Evolutionary conservation across 1,284 basidiomycete genomes (phyloP).

Genomic region (Rhodofomes roseus): DNA sequence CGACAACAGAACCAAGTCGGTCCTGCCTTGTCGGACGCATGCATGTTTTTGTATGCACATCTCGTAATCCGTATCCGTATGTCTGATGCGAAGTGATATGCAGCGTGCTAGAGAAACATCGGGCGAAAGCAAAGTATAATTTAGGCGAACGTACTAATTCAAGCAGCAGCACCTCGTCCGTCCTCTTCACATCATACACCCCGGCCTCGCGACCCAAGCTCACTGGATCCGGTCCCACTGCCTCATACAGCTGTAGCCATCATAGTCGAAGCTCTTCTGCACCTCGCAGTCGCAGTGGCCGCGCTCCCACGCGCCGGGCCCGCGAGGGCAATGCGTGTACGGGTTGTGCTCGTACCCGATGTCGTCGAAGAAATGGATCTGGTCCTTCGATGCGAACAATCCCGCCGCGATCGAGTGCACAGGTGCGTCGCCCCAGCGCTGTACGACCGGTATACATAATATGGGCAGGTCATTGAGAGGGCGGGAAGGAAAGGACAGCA

Average conservation of each 20-base stretch:
- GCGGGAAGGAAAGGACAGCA: neutral
- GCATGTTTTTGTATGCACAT: neutral
- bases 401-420: slow-evolving; percentile 74
- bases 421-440: slow-evolving; percentile 80
- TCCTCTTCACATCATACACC: neutral
- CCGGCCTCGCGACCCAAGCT: neutral
- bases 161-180: neutral
- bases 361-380: slow-evolving; percentile 68
- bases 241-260: slow-evolving; percentile 47
- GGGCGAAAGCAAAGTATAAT: neutral
- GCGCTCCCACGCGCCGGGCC: slow-evolving; percentile 35
- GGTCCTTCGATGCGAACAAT: slow-evolving; percentile 55
- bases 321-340: slow-evolving; percentile 48
- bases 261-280: slow-evolving; percentile 42
- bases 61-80: neutral
- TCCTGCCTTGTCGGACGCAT: no score
- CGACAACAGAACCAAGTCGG: no score
- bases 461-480: neutral
- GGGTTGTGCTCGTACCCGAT: slow-evolving; percentile 56
- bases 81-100: no score
- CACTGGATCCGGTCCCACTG: slow-evolving; percentile 39
- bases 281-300: slow-evolving; percentile 45
- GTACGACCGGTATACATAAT: neutral
- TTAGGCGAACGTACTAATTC: neutral
- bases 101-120: neutral